A percentile compares a stretch with the other conserved stretches of the same genome.
Conservation (phyloP, 2,329 filamentous ascomycete genomes). For the Blastomyces emzantsi region DNA sequence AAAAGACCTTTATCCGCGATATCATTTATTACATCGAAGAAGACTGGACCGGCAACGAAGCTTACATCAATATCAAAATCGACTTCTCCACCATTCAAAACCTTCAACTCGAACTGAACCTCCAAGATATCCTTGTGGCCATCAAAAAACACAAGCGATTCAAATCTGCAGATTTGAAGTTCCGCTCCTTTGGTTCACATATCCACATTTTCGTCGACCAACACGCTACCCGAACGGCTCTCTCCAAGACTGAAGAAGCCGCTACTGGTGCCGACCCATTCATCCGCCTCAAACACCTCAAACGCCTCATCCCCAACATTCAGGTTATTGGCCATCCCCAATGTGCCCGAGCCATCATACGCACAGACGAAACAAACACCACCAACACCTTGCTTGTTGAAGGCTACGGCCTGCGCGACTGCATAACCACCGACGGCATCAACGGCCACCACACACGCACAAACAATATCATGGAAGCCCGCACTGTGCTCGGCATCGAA, state of each 20-base stretch:
- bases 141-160: constrained; percentile 78
- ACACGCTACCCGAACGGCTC: constrained; percentile 25
- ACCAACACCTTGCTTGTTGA: constrained; percentile 74
- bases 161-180: constrained; percentile 54
- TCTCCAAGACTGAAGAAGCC: constrained; percentile 36
- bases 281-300: constrained; percentile 69
- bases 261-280: constrained; percentile 38
- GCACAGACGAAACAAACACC: constrained; percentile 61
- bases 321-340: constrained; percentile 84
- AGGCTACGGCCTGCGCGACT: constrained; percentile 80
- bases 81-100: constrained; percentile 69
- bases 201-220: constrained; percentile 64
- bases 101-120: constrained; percentile 69
- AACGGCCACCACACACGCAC: constrained; percentile 63
- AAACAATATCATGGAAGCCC: constrained; percentile 86
- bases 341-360: constrained; percentile 77
- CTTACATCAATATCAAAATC: constrained; percentile 71
- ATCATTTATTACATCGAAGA: constrained; percentile 75
- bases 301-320: constrained; percentile 71
- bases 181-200: constrained; percentile 42
- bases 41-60: constrained; percentile 68
- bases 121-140: constrained; percentile 62
- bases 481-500: constrained; percentile 85
- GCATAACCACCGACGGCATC: constrained; percentile 91
- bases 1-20: constrained; percentile 86